Evolutionary conservation across 129 eudicot genomes (phyloP), one percentile per base, ranked within the genome.

Genomic region (Flaveria brownii): DNA sequence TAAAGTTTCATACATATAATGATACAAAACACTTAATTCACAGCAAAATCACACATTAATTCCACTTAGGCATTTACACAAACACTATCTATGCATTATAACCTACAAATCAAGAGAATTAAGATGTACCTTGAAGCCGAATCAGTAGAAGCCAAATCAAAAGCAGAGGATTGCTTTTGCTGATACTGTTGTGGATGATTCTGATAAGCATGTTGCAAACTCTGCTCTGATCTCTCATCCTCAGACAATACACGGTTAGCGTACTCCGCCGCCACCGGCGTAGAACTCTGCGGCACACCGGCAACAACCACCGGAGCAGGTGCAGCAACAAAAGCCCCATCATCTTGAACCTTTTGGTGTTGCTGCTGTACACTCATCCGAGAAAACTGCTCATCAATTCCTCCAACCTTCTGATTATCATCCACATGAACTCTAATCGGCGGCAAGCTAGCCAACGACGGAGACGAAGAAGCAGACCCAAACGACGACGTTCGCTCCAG

Each of bases 191-290:
- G 87, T 45, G 76, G 82, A 16, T 50, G 55, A 71, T 79, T 72
- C 39, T 64, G 83, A 72, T 72, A 79, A 22, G 56, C 83, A 72
- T 60, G 26, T 64, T 79, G 83, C 59, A 66, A 49, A 25, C 86
- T 85, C n/a, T 82, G 87, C 23, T 84, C 93, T 23, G 93, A 88
- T 77, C 91, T 88, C 83, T 88, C 93, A 67, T 90, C 91, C 70
- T 91, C 91, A 0, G 95, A 91, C 23, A 80, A 63, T 65, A 77
- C 81, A 61, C 88, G 76, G 70, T 78, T 84, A 12, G 50, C 2
- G 23, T 72, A 78, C 73, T 81, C 91, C 39, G 79, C 83, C 20
- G 65, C 28, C 45, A 55, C 63, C 55, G 84, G 73, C 72, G 84
- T 33, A 70, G 80, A 72, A 36, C 68, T 81, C 47, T 76, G 25